Percentiles rank a stretch among this genome's conserved stretches.
Evolutionary conservation across 371 early-diverging fungal genomes (phyloP).

Genomic region (Syncephalastrum sp.): DNA sequence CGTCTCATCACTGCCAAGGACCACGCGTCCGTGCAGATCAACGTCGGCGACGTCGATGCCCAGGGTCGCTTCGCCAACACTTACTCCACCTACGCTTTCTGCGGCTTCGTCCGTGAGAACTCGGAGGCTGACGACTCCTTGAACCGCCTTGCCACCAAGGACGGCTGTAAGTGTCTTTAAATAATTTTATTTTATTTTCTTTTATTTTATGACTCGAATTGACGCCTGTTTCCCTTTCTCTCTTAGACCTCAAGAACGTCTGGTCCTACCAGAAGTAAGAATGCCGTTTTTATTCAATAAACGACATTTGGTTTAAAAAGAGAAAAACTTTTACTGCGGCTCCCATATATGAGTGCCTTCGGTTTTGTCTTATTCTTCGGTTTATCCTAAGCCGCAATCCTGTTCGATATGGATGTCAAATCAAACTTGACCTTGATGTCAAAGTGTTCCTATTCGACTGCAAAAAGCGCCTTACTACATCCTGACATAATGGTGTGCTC

Average conservation of each 20-base stretch:
- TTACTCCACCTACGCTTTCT: constrained; percentile 89
- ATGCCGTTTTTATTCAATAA: neutral
- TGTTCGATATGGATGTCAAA: too few relatives aligned
- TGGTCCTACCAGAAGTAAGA: constrained; percentile 51
- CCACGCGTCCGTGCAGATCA: constrained; percentile 98
- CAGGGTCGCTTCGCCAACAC: constrained; percentile 78
- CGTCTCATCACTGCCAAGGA: constrained; percentile 74
- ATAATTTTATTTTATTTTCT: neutral
- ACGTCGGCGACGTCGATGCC: constrained; percentile 93
- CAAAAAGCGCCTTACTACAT: too few relatives aligned
- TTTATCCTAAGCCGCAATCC: too few relatives aligned
- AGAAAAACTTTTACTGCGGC: too few relatives aligned
- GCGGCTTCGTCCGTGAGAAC: constrained; percentile 88
- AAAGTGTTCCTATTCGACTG: too few relatives aligned
- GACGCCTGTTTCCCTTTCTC: neutral
- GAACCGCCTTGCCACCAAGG: constrained; percentile 92
- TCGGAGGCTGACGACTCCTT: constrained; percentile 96
- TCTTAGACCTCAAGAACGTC: constrained; percentile 50
- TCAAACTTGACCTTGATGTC: too few relatives aligned
- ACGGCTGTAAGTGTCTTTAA: constrained; percentile 63
- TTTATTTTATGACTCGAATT: neutral
- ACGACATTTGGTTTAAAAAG: too few relatives aligned
- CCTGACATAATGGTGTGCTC: too few relatives aligned
- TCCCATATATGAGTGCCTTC: too few relatives aligned
- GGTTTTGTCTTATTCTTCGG: too few relatives aligned